Evolutionary conservation across 148 eudicot genomes (phyloP), one percentile per base, ranked within the genome.

Genomic region (Pharnaceum exiguum): DNA sequence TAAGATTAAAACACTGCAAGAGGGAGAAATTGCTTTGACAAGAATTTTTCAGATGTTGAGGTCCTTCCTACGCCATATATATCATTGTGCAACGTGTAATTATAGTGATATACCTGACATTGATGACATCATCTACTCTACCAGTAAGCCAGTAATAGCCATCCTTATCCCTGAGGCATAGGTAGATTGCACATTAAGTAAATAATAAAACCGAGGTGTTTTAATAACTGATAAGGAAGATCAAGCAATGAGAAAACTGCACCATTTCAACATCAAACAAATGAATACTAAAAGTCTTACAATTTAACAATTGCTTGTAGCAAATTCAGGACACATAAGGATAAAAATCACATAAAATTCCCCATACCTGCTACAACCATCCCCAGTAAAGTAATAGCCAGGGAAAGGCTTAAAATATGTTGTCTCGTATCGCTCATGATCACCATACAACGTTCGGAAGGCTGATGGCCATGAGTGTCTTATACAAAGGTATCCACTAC

Each of bases 81-180:
- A 23, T 21, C 15, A 15, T 19, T 33, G 7, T 49, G 26, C 32
- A 39, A 12, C 27, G 17, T 8, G 49, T 13, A 42, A 46, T 36
- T 32, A 42, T 16, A 35, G 46, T 39, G 39, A 45, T 7, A 26
- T 81, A 93, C 98, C 98, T 93, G 71, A 93, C 99, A 48, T 93
- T 93, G 56, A 93, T 93, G n/a, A 88, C 99, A 81, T 93, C 99
- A 63, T 93, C 99, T 44, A 93, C 99, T 82, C 99, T 85, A 69
- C 99, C 99, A 5, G 96, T 93, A 53, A 93, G 89, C 99, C 99
- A 93, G 66, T 88, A 75, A 65, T 93, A 93, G 33, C 99, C 99
- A 83, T 93, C 96, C 55, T 85, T 88, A 69, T 93, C 99, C 83
- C 99, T 93, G 72, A 30, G 63, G 64, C 23, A 59, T 60, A 70